Base-by-base conservation (phyloP, 2,329 filamentous ascomycete genomes). In the Colletotrichum destructivum region DNA sequence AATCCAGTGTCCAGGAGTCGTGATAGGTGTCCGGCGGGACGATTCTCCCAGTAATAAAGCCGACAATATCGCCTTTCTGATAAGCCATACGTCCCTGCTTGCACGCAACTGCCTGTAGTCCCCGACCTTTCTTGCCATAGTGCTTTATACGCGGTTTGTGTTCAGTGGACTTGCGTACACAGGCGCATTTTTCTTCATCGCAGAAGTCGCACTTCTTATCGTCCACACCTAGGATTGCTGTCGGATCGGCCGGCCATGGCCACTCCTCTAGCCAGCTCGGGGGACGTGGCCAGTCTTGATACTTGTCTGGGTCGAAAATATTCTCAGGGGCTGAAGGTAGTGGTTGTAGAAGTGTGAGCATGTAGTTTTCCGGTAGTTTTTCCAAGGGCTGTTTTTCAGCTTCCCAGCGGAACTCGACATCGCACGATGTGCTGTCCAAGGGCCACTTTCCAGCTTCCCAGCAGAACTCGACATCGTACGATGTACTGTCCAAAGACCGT, bases 61-160 rank as follows among this genome's bases (percentile, higher is more conserved):
- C 59, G 13, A 62, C 13, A 12, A 49, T 13, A 12, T 21, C 59
- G 42, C 35, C 49, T 31, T 54, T 63, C 49, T 55, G 26, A 38
- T 63, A 63, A 6, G 61, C 61, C 42, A 35, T 18, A 18, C 40
- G 18, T 21, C 61, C 61, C 26, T 31, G 42, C 26, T 42, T 18
- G 44, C 16, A 52, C 31, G 61, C 61, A 35, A 63, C 61, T 38
- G 61, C 61, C 38, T 54, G 61, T 8, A 63, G 61, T 63, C 61
- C 61, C 9, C 49, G 61, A 12, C 46, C 61, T 40, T 40, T 52
- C 11, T 18, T 11, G 23, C 49, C 61, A 42, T 63, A 63, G 31
- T 35, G 23, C 44, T 63, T 49, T 46, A 49, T 63, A 42, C 51
- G 61, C 38, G 61, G 44, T 31, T 38, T 35, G 38, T 15, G 31